These are phyloP conservation scores for Aspergillus costaricaensis DNA, from an alignment of 2,329 filamentous ascomycete genomes.

Conservation along the genomic window DNA sequence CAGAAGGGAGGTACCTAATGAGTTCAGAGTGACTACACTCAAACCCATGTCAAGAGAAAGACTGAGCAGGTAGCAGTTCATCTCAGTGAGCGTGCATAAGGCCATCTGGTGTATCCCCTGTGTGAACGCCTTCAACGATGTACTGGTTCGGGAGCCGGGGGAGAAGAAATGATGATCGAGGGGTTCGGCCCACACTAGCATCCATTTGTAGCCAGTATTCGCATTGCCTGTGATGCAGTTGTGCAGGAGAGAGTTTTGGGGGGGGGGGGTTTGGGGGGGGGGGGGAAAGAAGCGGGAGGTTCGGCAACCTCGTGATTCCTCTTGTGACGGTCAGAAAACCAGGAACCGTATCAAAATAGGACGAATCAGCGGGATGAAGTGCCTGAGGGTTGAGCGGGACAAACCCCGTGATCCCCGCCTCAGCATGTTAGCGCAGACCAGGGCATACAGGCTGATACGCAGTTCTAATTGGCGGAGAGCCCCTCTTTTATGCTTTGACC, in stretches of 20 bases:
- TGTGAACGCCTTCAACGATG: background rate
- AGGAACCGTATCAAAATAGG: constrained; percentile 23
- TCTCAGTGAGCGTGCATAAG: background rate
- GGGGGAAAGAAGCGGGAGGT: background rate
- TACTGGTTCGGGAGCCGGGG: background rate
- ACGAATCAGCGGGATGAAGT: constrained; percentile 11
- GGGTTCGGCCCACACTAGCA: background rate
- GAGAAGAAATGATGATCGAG: constrained; percentile 1
- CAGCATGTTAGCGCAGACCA: constrained; percentile 7
- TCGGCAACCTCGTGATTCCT: constrained; percentile 14
- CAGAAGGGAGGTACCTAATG: no score
- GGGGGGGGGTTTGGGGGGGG: no score
- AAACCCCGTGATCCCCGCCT: background rate
- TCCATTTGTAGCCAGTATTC: no score
- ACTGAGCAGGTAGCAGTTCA: no score
- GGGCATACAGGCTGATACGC: background rate
- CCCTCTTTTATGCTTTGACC: constrained; percentile 16
- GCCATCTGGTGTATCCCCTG: background rate
- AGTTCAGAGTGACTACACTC: no score
- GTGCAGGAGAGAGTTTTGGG: background rate
- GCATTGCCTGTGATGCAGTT: background rate
- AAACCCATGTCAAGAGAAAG: no score
- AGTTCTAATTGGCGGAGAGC: constrained; percentile 16
- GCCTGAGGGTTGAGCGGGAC: constrained; percentile 9
- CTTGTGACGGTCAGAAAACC: constrained; percentile 24